Conservation (phyloP, 805 yeast genomes). For the Pichia nanzhaoensis region DNA sequence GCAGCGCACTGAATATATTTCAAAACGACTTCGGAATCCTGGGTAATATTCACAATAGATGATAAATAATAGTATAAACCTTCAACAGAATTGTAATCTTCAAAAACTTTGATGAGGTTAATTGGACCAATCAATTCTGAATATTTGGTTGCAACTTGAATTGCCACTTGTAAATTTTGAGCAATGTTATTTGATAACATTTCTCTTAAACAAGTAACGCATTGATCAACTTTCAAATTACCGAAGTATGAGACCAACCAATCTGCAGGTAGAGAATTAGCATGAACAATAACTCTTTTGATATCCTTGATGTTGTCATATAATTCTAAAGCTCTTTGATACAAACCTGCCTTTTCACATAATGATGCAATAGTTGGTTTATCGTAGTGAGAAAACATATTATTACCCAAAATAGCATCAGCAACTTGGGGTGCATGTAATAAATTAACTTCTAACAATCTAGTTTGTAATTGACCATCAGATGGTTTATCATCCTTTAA, state of each 20-base stretch:
- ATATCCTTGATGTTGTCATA: slow-evolving; percentile 92
- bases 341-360: slow-evolving; percentile 93
- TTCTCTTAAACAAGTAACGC: slow-evolving; percentile 79
- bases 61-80: slow-evolving; percentile 93
- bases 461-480: slow-evolving; percentile 93
- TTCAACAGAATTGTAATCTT: slow-evolving; percentile 85
- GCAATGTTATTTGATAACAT: slow-evolving; percentile 67
- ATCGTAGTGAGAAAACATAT: slow-evolving; percentile 93
- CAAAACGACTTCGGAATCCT: slow-evolving; percentile 91
- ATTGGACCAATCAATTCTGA: slow-evolving; percentile 88
- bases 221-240: slow-evolving; percentile 88
- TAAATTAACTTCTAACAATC: slow-evolving; percentile 86
- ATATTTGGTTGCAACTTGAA: slow-evolving; percentile 94
- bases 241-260: slow-evolving; percentile 94
- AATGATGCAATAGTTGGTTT: slow-evolving; percentile 86
- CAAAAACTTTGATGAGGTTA: slow-evolving; percentile 82
- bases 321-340: slow-evolving; percentile 93
- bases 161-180: slow-evolving; percentile 85
- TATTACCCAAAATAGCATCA: slow-evolving; percentile 94
- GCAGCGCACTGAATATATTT: slow-evolving; percentile 96
- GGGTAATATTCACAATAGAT: slow-evolving; percentile 86
- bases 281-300: slow-evolving; percentile 88
- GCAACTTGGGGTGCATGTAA: slow-evolving; percentile 99
- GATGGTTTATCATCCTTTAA: slow-evolving; percentile 89
- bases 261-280: slow-evolving; percentile 78